Evolutionary conservation across 768 basidiomycete species (phyloP).

Genomic region (Chalciporus sphaerocephalus): DNA sequence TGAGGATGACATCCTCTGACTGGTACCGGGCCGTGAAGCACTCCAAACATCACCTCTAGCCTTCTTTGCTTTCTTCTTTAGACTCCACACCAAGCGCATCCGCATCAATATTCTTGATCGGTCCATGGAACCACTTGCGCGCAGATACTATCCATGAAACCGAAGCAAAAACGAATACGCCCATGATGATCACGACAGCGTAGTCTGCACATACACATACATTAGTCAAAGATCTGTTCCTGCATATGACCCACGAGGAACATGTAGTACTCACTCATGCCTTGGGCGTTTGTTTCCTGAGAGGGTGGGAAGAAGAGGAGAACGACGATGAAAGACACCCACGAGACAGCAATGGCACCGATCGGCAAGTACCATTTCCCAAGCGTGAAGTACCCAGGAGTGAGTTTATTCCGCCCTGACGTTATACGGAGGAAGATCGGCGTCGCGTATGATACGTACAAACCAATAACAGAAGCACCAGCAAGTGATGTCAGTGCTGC

Average conservation of each 20-base stretch:
- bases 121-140: slow-evolving; percentile 33
- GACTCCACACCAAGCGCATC: too few species aligned
- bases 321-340: slow-evolving; percentile 60
- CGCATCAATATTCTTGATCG: slow-evolving; percentile 28
- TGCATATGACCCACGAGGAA: too few species aligned
- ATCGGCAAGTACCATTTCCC: slow-evolving; percentile 59
- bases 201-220: too few species aligned
- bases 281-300: slow-evolving; percentile 36
- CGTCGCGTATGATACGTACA: slow-evolving; percentile 60
- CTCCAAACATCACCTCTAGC: too few species aligned
- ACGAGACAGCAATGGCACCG: slow-evolving; percentile 57
- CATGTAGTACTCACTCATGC: slow-evolving; percentile 62
- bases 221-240: too few species aligned
- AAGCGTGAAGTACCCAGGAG: slow-evolving; percentile 57
- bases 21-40: too few species aligned
- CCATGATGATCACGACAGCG: slow-evolving; percentile 28
- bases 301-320: slow-evolving; percentile 55
- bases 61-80: too few species aligned
- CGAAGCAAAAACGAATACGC: slow-evolving; percentile 30
- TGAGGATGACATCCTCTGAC: too few species aligned
- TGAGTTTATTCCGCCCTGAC: slow-evolving; percentile 54
- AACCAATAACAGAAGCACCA: slow-evolving; percentile 65
- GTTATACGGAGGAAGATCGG: slow-evolving; percentile 72
- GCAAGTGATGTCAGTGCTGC: slow-evolving; percentile 64
- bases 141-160: slow-evolving; percentile 34